Percentiles rank a stretch among this genome's conserved stretches.
phyloP scores from a whole-genome alignment of 768 basidiomycete species.

The Mycena maculata region DNA sequence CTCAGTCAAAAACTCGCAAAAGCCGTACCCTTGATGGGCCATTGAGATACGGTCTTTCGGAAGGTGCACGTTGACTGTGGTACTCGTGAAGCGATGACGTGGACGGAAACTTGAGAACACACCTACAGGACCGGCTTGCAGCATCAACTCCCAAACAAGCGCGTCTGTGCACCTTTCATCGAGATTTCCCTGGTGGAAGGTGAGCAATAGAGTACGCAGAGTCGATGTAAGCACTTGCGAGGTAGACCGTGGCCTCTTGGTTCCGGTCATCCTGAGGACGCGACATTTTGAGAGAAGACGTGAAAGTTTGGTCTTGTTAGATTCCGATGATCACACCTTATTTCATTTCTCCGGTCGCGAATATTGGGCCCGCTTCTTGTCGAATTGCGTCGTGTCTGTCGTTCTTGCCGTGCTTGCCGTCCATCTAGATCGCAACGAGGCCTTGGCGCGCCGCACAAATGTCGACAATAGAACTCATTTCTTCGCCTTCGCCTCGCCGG shows the following conservation, averaged over 20 bases:
- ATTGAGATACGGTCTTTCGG: slow-evolving; percentile 99
- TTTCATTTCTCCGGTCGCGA: not conserved
- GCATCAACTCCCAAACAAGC: slow-evolving; percentile 97
- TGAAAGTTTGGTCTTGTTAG: slow-evolving; percentile 16
- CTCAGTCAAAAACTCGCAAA: slow-evolving; percentile 99
- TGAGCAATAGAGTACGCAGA: slow-evolving; percentile 15
- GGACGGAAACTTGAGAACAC: slow-evolving; percentile 46
- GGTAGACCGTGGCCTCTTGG: slow-evolving; percentile 91
- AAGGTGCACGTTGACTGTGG: slow-evolving; percentile 92
- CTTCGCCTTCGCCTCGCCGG: not conserved
- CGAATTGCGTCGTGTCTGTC: not conserved
- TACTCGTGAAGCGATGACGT: slow-evolving; percentile 9
- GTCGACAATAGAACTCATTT: not conserved
- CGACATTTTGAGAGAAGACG: slow-evolving; percentile 54
- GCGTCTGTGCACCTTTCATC: slow-evolving; percentile 96
- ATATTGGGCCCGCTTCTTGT: slow-evolving; percentile 1
- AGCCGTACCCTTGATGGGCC: slow-evolving; percentile 99
- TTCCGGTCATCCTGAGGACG: slow-evolving; percentile 90
- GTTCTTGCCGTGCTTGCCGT: not conserved
- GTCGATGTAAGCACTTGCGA: slow-evolving; percentile 56
- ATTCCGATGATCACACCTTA: not conserved
- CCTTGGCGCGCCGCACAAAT: slow-evolving; percentile 8
- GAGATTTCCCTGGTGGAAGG: slow-evolving; percentile 82
- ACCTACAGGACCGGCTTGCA: slow-evolving; percentile 99
- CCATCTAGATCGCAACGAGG: not conserved